Evolutionary conservation across 2,329 filamentous ascomycete genomes (phyloP).

Genomic region (Hypoxylon sp.): DNA sequence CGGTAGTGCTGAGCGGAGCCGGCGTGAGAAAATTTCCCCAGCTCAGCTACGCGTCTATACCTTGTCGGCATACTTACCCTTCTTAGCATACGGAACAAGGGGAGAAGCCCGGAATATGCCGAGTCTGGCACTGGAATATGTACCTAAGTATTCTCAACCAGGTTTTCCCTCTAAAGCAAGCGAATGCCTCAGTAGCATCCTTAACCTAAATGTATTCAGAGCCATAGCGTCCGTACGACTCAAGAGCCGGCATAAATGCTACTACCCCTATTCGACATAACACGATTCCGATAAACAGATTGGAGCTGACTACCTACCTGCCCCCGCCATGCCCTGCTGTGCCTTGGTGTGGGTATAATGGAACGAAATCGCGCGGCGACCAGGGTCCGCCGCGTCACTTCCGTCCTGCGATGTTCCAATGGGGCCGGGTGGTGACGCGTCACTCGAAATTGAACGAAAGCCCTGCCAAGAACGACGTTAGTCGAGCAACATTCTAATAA

Average conservation of each 20-base stretch:
- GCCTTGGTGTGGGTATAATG: background rate
- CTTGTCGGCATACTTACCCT: background rate
- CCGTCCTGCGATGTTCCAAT: slow-evolving; percentile 13
- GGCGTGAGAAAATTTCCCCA: slow-evolving; percentile 9
- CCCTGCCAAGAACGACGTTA: slow-evolving; percentile 1
- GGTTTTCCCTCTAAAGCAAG: background rate
- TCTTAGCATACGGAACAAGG: too few species aligned
- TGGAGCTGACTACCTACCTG: background rate
- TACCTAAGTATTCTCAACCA: background rate
- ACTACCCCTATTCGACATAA: background rate
- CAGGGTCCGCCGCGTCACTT: slow-evolving; percentile 20
- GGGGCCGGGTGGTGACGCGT: slow-evolving; percentile 21
- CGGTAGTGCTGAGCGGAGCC: slow-evolving; percentile 5
- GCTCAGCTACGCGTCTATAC: background rate
- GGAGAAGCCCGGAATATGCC: background rate
- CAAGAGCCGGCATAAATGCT: slow-evolving; percentile 1
- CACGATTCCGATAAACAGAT: background rate
- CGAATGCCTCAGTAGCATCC: background rate
- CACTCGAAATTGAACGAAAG: slow-evolving; percentile 2
- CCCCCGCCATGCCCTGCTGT: slow-evolving; percentile 1
- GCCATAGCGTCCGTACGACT: background rate
- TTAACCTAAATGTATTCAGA: background rate
- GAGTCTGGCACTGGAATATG: background rate
- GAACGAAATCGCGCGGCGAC: slow-evolving; percentile 2
- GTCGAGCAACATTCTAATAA: background rate